Conservation (phyloP, 2,329 filamentous ascomycete species). For the Torrubiella hemipterigena region DNA sequence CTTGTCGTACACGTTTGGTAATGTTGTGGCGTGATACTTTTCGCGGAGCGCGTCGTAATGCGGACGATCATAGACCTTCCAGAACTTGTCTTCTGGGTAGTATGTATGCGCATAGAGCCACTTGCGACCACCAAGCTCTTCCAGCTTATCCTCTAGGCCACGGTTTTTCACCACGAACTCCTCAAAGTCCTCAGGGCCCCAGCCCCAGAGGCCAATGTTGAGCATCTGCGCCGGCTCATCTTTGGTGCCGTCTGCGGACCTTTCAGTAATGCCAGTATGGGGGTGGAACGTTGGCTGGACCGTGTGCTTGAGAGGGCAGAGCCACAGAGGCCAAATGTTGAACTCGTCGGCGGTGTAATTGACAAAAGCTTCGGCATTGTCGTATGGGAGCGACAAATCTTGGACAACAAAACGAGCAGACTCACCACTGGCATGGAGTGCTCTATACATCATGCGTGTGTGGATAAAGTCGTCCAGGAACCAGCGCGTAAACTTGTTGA, state of each 20-base stretch:
- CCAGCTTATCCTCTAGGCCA: constrained; percentile 50
- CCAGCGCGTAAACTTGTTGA: constrained; percentile 46
- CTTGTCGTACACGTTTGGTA: constrained; percentile 57
- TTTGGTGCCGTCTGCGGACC: not conserved
- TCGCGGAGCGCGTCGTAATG: constrained; percentile 47
- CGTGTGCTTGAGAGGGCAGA: constrained; percentile 12
- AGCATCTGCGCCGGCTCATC: constrained; percentile 25
- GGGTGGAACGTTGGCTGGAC: constrained; percentile 14
- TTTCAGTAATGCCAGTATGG: not conserved
- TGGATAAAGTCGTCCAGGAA: constrained; percentile 49
- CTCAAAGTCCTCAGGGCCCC: constrained; percentile 37
- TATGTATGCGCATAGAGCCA: constrained; percentile 75
- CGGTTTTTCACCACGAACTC: constrained; percentile 54
- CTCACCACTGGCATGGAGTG: constrained; percentile 45
- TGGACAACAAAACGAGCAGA: constrained; percentile 48
- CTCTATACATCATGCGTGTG: constrained; percentile 49
- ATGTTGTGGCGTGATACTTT: constrained; percentile 43
- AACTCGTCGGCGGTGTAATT: constrained; percentile 15
- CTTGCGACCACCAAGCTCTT: constrained; percentile 58
- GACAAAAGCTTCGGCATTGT: constrained; percentile 22
- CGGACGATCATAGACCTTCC: constrained; percentile 42
- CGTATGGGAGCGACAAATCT: constrained; percentile 46
- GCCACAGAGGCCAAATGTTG: constrained; percentile 16
- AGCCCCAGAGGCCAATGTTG: constrained; percentile 61
- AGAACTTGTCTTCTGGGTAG: constrained; percentile 56